Base-by-base conservation (phyloP, 2,329 filamentous ascomycete genomes). In the Calonectria pauciramosa region DNA sequence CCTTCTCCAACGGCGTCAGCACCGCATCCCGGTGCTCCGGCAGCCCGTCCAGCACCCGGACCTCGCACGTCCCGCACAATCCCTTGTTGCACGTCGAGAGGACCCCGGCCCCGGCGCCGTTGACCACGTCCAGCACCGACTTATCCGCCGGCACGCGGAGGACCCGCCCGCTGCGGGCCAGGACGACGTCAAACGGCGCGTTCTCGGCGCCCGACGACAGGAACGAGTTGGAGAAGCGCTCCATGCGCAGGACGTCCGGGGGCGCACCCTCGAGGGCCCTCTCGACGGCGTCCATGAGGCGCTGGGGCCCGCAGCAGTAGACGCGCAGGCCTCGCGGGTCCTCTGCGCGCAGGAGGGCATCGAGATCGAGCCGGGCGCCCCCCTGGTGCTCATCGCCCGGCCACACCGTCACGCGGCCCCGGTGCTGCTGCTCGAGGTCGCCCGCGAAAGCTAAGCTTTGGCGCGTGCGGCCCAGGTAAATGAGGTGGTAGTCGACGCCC, bases 21-120 rank as follows among this genome's bases (percentile, higher is more conserved):
- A 71, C 47, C 18, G 56, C 68, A 71, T 71, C 68, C 59, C 41
- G 26, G 36, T 71, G 68, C 38, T 71, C 68, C 23, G 44, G 38
- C 18, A 64, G 20, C 44, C 68, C 68, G 6, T 65, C 60, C 14
- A 71, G 26, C n/a, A 66, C 68, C 7, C 41, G 47, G 13, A 66
- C 68, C 44, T 66, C 68, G 34, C 68, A 71, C 2, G 59, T 71
- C n/a, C 59, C 59, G n/a, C 68, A 71, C 44, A 71, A 20, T 3
- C 56, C 68, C 56, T 64, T 71, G 68, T 60, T 60, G 56, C 56
- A 60, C 13, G 56, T 60, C 34, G 56, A 60, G n/a, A 60, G n/a
- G 32, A 60, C 34, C 3, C 56, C 56, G 32, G 56, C 56, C 2
- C 56, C 56, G n/a, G 56, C 56, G 0, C 4, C n/a, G 34, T 60